Conservation (phyloP, 805 yeast species). For the Monosporozyma servazzii region DNA sequence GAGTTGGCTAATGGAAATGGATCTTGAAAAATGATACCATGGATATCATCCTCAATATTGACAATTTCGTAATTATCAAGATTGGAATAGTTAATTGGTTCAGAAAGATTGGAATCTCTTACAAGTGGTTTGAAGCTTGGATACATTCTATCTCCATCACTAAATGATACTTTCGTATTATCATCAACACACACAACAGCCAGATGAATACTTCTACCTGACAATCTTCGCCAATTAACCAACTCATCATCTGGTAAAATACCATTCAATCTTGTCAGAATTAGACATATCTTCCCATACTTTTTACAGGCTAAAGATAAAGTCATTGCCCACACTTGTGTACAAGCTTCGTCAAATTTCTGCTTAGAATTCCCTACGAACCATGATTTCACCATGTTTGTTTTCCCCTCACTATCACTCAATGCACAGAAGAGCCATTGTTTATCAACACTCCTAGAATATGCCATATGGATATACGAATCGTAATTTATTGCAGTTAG, state of each 20-base stretch:
- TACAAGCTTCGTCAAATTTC: conserved; percentile 48
- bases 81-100: conserved; percentile 9
- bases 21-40: conserved; percentile 49
- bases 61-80: conserved; percentile 32
- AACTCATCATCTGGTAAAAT: conserved; percentile 76
- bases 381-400: conserved; percentile 60
- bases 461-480: conserved; percentile 74
- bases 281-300: conserved; percentile 48
- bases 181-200: conserved; percentile 63
- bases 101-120: conserved; percentile 17
- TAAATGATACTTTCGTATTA: conserved; percentile 39
- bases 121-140: conserved; percentile 30
- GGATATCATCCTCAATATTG: conserved; percentile 42
- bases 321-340: conserved; percentile 59
- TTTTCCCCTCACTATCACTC: conserved; percentile 74
- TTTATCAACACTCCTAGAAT: conserved; percentile 70
- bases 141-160: conserved; percentile 26
- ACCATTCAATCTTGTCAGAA: conserved; percentile 61
- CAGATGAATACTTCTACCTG: conserved; percentile 50
- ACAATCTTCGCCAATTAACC: conserved; percentile 67
- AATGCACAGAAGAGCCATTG: conserved; percentile 84
- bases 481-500: conserved; percentile 36
- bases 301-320: conserved; percentile 33
- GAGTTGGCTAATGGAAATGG: conserved; percentile 63
- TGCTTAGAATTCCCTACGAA: conserved; percentile 32